Evolutionary conservation across 371 early-diverging fungal genomes (phyloP).

Genomic region (Actinomortierella ambigua): DNA sequence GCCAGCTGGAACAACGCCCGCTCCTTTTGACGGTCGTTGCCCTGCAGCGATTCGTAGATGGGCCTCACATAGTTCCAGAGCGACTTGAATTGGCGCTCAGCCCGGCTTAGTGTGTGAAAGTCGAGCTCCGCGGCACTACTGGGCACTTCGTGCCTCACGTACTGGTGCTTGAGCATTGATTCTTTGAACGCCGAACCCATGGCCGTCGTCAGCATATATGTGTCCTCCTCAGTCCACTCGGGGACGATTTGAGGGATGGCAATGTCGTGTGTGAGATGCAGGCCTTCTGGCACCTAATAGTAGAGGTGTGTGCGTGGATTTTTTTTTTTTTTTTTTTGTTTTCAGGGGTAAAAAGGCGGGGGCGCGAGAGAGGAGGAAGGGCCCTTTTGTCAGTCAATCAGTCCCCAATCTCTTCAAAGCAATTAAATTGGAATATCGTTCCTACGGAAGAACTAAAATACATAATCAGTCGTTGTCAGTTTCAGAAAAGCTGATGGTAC

Average conservation of each 20-base stretch:
- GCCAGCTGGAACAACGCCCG: conserved; percentile 9
- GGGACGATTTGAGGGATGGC: conserved; percentile 25
- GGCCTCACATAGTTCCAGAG: conserved; percentile 39
- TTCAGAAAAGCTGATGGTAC: too few species aligned
- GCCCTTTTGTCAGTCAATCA: too few species aligned
- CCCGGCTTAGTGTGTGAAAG: conserved; percentile 7
- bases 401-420: too few species aligned
- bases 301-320: too few species aligned
- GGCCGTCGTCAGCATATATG: conserved; percentile 9
- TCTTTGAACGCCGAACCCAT: conserved; percentile 19
- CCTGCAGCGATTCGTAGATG: conserved; percentile 20
- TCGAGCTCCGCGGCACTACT: not conserved
- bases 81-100: conserved; percentile 23
- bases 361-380: too few species aligned
- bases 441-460: too few species aligned
- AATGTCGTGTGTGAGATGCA: conserved; percentile 22
- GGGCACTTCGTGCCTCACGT: conserved; percentile 11
- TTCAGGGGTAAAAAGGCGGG: too few species aligned
- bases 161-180: conserved; percentile 20
- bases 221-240: conserved; percentile 21
- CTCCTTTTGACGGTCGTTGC: conserved; percentile 20
- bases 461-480: too few species aligned
- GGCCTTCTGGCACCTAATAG: conserved; percentile 19
- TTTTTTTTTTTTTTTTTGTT: not conserved
- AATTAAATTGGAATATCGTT: too few species aligned